Evolutionary conservation across 169 alveolate genomes (phyloP).

Genomic region (Sarcocystis neurona): DNA sequence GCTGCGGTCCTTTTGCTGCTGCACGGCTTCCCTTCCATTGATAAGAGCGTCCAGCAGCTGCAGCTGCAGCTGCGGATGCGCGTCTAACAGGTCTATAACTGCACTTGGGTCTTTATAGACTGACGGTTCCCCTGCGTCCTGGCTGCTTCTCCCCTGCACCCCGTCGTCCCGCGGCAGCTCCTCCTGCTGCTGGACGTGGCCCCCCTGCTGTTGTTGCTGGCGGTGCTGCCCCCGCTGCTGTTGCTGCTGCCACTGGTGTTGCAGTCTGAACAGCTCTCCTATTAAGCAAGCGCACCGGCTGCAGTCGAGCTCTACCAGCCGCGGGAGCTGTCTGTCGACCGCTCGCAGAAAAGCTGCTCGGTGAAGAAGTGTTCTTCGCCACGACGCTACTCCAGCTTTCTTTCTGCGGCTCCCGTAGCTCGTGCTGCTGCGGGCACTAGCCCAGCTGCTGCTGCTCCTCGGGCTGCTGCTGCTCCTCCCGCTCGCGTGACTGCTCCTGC

Average conservation of each 20-base stretch:
- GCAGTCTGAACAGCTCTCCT: not conserved
- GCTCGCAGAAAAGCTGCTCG: not conserved
- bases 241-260: not conserved
- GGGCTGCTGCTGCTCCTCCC: not conserved
- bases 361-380: conserved; percentile 3
- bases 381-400: not conserved
- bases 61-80: conserved; percentile 25
- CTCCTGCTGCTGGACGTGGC: not conserved
- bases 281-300: not conserved
- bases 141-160: not conserved
- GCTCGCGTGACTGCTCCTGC: not conserved
- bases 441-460: not conserved
- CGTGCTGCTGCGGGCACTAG: too few species aligned
- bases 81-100: not conserved
- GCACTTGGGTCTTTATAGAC: not conserved
- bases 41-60: not conserved
- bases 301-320: conserved; percentile 19
- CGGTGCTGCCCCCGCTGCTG: not conserved
- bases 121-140: not conserved
- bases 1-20: not conserved
- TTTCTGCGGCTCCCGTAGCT: too few species aligned
- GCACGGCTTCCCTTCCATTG: not conserved
- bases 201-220: not conserved
- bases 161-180: too few species aligned
- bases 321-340: not conserved